Evolutionary conservation across 2,329 filamentous ascomycete genomes (phyloP), one percentile per base, ranked within the genome.

Genomic region (Trichophyton rubrum): DNA sequence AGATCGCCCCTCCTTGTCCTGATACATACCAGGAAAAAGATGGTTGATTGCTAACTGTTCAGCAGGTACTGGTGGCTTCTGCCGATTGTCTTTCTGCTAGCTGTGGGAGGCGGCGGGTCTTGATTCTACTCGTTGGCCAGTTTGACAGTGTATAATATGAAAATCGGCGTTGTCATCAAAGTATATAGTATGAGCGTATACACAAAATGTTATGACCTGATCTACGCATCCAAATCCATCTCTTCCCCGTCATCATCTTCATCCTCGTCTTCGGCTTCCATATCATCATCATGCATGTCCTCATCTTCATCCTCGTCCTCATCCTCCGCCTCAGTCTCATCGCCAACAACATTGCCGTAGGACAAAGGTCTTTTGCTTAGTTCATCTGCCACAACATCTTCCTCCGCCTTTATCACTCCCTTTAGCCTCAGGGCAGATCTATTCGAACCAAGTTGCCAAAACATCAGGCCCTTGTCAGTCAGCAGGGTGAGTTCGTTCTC

Each of bases 31-130:
- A 47, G 24, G 2, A 45, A 20, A 7, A 2, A 3, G 3, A 2
- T 6, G 24, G n/a, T 49, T 15, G 22, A 15, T 58, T 61, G 60
- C 59, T 58, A 13, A 41, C 24, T 13, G n/a, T 9, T 49, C 41
- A 22, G 20, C 63, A 76, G 76, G 62, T 78, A 78, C 64, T 78
- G 76, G 76, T 78, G 76, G 75, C 71, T 76, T 45, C 69, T 77
- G 59, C 68, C 75, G 63, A 70, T 76, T 40, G 62, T 76, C 38
- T 68, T 70, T 11, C 70, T 78, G 61, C 61, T 78, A 60, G 70
- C 69, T 27, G 70, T 78, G 69, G 72, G 72, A 17, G 73, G 74
- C 41, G 72, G 74, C 41, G 74, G 72, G 27, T 57, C 55, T 55
- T 55, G 27, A 55, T 38, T 17, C 15, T 35, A 17, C 24, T 9